phyloP scores from a whole-genome alignment of 768 basidiomycete species.

The Lentinula sp. region DNA sequence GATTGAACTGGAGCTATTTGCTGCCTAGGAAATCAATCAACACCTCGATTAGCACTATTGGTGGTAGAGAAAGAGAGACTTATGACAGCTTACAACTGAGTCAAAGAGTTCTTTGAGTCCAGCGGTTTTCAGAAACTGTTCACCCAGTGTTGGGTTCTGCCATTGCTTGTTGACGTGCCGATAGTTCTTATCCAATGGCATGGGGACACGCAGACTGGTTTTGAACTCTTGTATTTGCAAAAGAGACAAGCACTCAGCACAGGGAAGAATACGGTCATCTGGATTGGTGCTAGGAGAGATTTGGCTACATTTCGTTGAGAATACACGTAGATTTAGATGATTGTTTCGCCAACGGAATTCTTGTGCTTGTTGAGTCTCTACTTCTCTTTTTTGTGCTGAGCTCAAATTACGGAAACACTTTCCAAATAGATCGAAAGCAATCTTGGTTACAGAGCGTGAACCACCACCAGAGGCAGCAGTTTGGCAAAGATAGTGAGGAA shows the following conservation, averaged over 20 bases:
- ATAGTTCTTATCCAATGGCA: slow-evolving; percentile 10
- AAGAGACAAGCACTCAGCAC: slow-evolving; percentile 9
- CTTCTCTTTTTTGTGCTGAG: slow-evolving; percentile 4
- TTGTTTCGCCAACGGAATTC: slow-evolving; percentile 21
- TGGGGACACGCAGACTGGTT: neutral
- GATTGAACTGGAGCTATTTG: neutral
- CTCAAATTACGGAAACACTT: slow-evolving; percentile 1
- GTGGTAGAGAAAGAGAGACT: no score
- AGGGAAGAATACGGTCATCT: slow-evolving; percentile 3
- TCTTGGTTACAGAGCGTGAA: slow-evolving; percentile 1
- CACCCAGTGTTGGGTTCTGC: slow-evolving; percentile 6
- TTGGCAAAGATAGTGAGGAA: slow-evolving; percentile 10
- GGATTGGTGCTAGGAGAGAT: neutral
- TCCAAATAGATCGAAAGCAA: slow-evolving; percentile 10
- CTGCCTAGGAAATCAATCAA: no score
- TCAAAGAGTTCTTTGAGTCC: slow-evolving; percentile 13
- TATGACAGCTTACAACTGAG: neutral
- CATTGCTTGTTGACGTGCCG: slow-evolving; percentile 9
- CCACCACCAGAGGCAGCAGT: slow-evolving; percentile 13
- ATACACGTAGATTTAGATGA: slow-evolving; percentile 11
- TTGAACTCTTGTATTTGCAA: slow-evolving; percentile 9
- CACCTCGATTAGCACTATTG: no score
- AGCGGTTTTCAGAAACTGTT: slow-evolving; percentile 8
- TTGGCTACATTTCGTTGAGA: slow-evolving; percentile 13
- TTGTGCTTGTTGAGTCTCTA: slow-evolving; percentile 11